Evolutionary conservation across 768 basidiomycete species (phyloP), one percentile per base, ranked within the genome.

Genomic region (Sporobolomyces phaffii): DNA sequence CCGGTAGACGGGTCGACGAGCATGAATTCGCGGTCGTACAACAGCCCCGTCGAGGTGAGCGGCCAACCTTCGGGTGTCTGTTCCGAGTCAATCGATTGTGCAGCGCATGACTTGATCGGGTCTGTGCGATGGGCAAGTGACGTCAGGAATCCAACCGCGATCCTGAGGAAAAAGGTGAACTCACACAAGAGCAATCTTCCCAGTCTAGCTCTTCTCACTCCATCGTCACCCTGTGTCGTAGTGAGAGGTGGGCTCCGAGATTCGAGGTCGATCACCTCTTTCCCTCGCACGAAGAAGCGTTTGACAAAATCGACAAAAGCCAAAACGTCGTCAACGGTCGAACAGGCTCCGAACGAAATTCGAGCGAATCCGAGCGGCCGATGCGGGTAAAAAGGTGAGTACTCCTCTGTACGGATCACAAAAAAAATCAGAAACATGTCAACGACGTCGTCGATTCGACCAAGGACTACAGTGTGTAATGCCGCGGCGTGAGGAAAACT

Each of bases 61-160:
- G 68, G 56, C 74, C 74, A 75, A 3, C 54, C 54, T 5, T 50
- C 24, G 0, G 36, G 22, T 1, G 38, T n/a, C 4, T 14, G 4
- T 18, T 56, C 38, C 10, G 53, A 31, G 7, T 28, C 18, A 45
- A 74, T 22, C 3, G 53, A 43, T 26, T 74, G 74, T 1, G 63
- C 64, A 3, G 65, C 69, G 50, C 74, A 75, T 10, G 74, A 75
- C 29, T 75, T 75, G 52, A 75, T 75, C 1, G 74, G 74, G 44
- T 75, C 73, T 62, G 67, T 5, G 1, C 8, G 10, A 13, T 7
- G 34, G 6, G 51, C 3, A 22, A 22, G 11, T 38, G 22, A 2
- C 38, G 31, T 26, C 0, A 17, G 26, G 11, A 18, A n/a, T 18
- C 3, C 17, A 18, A 10, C 38, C 10, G 10, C 38, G 38, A 38